Evolutionary conservation across 805 yeast genomes (phyloP), one percentile per base, ranked within the genome.

Genomic region (Ascoidea tarda): DNA sequence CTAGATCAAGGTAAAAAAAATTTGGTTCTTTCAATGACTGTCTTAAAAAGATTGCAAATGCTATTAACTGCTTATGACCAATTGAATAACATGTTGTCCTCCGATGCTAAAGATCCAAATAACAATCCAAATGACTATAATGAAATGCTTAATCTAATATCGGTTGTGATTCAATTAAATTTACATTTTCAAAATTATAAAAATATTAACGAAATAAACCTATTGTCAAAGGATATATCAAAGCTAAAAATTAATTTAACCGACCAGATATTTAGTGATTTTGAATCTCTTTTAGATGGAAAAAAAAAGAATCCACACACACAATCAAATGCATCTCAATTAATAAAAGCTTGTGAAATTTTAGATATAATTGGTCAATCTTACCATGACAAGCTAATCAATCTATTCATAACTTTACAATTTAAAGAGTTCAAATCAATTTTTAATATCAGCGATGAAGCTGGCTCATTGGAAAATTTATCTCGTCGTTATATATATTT

Each of bases 381-480:
- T 50, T 75, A 80, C 55, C 75, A 73, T 49, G 78, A 77, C 50
- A 78, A 81, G 60, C 71, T 91, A 49, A 66, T 80, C 6, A 77
- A 74, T 49, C 87, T 95, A 91, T 87, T 84, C 64, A 76, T 85
- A 55, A 78, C 76, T 53, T 72, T 72, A 33, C 81, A 84, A 56
- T 70, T 93, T 51, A 77, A 76, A 60, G 98, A 91, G 60, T 79
- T 91, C 48, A 75, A 75, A 44, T 69, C 78, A 28, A 87, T 93
- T 8, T 93, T 93, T 67, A 76, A 79, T 52, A 73, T 81, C 6
- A 74, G 80, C 12, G 97, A 89, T 59, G 99, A 93, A 66, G 99
- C 99, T 0, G 97, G 97, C 0, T 84, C 95, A 5, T 69, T 93
- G 55, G 99, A 93, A 54, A 93, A 93, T 65, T 67, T 93, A 51